Conservation (phyloP, 2,329 filamentous ascomycete species). For the Trichoderma sp. region DNA sequence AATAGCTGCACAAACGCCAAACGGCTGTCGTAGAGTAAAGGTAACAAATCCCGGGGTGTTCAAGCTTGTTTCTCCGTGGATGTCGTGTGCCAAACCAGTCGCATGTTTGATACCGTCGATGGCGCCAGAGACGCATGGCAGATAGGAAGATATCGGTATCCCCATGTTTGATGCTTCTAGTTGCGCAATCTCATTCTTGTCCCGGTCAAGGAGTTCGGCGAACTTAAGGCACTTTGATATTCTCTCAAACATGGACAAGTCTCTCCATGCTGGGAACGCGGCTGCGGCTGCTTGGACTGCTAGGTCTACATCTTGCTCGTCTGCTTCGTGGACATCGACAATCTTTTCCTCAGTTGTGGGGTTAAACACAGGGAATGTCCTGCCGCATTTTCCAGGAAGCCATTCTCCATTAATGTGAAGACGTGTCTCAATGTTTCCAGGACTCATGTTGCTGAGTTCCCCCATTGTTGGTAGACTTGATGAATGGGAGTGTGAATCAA, state of each 20-base stretch:
- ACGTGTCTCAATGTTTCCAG: constrained; percentile 1
- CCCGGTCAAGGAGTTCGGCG: constrained; percentile 23
- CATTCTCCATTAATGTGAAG: constrained; percentile 25
- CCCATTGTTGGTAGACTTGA: background rate
- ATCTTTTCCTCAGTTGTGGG: constrained; percentile 29
- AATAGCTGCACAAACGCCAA: constrained; percentile 69
- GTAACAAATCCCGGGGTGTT: constrained; percentile 50
- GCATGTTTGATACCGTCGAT: constrained; percentile 59
- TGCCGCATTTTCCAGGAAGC: constrained; percentile 18
- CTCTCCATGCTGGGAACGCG: constrained; percentile 23
- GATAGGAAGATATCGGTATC: constrained; percentile 19
- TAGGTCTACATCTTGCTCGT: constrained; percentile 20
- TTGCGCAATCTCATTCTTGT: constrained; percentile 15
- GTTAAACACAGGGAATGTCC: constrained; percentile 28
- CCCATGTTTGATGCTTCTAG: constrained; percentile 26
- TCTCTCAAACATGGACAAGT: constrained; percentile 12
- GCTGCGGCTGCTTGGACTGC: constrained; percentile 23
- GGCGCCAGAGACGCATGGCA: background rate
- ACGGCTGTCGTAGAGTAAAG: constrained; percentile 61
- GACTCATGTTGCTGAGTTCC: background rate
- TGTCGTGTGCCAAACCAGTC: constrained; percentile 65
- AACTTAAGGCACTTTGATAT: constrained; percentile 20
- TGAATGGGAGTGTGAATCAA: background rate
- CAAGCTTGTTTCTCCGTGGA: constrained; percentile 48
- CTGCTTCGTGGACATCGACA: constrained; percentile 25